Evolutionary conservation across 2,329 filamentous ascomycete genomes (phyloP).

Genomic region (Fusarium metavorans): DNA sequence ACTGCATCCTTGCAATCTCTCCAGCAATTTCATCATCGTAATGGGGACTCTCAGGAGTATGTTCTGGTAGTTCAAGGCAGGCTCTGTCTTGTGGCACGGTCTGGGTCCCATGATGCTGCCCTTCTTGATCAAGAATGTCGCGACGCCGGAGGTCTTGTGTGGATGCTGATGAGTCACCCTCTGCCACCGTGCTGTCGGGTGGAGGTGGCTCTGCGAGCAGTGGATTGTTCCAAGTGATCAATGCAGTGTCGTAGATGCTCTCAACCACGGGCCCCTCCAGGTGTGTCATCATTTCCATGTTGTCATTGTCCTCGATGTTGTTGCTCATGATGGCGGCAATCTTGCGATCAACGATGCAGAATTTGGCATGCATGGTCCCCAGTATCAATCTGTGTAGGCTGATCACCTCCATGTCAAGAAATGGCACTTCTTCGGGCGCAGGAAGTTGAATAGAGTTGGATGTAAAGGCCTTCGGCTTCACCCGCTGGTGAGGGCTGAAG

Average conservation of each 20-base stretch:
- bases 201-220: constrained; percentile 49
- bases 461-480: constrained; percentile 69
- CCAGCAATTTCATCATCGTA: constrained; percentile 72
- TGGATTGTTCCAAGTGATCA: constrained; percentile 77
- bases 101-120: not conserved
- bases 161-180: constrained; percentile 8
- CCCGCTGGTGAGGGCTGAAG: constrained; percentile 72
- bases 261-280: constrained; percentile 83
- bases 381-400: constrained; percentile 78
- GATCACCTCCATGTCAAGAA: constrained; percentile 78
- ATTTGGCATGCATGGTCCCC: constrained; percentile 83
- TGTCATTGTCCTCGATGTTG: constrained; percentile 83
- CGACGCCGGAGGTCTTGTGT: constrained; percentile 1
- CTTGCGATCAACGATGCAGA: constrained; percentile 79
- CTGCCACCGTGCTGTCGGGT: not conserved
- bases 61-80: constrained; percentile 58
- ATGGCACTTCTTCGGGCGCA: constrained; percentile 72
- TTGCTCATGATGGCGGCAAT: constrained; percentile 81
- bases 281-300: constrained; percentile 84
- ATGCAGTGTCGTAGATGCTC: constrained; percentile 78
- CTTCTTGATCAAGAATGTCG: not conserved
- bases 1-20: constrained; percentile 73
- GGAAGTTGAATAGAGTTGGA: constrained; percentile 71
- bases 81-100: not conserved
- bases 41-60: constrained; percentile 69